Percentiles rank a stretch among this genome's conserved stretches.
Conservation (phyloP, 2,329 filamentous ascomycete genomes). For the Neonectria neomacrospora region DNA sequence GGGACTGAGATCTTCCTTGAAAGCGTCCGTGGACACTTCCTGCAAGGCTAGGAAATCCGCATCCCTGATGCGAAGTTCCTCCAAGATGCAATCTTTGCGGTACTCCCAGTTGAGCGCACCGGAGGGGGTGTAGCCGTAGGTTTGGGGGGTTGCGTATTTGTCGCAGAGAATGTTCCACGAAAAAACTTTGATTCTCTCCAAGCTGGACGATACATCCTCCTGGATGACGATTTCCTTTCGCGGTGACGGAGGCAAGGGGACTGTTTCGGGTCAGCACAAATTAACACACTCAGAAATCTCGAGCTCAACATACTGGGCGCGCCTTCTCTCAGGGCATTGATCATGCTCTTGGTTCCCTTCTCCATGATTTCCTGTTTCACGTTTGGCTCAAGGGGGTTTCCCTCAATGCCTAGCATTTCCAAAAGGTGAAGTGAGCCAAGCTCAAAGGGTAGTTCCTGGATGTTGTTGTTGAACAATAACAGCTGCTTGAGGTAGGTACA, state of each 20-base stretch:
- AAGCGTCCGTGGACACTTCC: constrained; percentile 91
- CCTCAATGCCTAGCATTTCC: constrained; percentile 90
- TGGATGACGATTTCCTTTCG: constrained; percentile 84
- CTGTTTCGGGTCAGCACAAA: constrained; percentile 58
- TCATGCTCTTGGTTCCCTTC: constrained; percentile 85
- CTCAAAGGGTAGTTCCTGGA: constrained; percentile 84
- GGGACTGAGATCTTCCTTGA: constrained; percentile 91
- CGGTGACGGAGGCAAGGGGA: constrained; percentile 79
- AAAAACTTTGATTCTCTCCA: constrained; percentile 83
- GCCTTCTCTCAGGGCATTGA: constrained; percentile 84
- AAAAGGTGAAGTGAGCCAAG: constrained; percentile 89
- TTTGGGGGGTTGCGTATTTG: constrained; percentile 84
- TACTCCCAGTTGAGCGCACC: constrained; percentile 88
- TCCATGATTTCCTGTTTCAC: constrained; percentile 87
- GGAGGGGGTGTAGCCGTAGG: constrained; percentile 91
- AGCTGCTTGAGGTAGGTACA: constrained; percentile 90
- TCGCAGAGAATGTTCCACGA: constrained; percentile 98
- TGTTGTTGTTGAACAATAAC: constrained; percentile 89
- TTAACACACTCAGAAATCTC: not conserved
- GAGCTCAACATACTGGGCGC: constrained; percentile 75
- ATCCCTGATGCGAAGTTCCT: constrained; percentile 81
- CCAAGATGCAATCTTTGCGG: constrained; percentile 82
- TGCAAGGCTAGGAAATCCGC: constrained; percentile 94
- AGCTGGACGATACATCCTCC: constrained; percentile 66
- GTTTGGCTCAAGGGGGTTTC: constrained; percentile 83